A percentile compares a stretch with the other conserved stretches of the same genome.
These are phyloP conservation scores for Alopecurus myosuroides DNA, from an alignment of 176 grass and related monocot genomes.

Conservation along the genomic window DNA sequence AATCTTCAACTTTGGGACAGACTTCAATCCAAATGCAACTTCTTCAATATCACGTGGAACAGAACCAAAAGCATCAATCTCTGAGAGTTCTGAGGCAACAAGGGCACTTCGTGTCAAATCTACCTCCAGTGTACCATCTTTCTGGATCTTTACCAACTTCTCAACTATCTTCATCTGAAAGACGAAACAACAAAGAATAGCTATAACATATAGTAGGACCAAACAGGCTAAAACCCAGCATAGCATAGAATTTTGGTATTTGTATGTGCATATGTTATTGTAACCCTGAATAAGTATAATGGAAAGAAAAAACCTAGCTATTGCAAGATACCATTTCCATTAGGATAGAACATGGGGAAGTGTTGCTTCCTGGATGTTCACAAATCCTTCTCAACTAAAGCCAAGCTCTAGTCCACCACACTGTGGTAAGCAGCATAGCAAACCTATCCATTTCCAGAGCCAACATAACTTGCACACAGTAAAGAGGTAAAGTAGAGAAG, in stretches of 20 bases:
- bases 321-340: not conserved
- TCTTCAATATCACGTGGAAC: constrained; percentile 27
- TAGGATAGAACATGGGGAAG: not conserved
- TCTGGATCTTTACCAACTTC: constrained; percentile 80
- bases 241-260: not conserved
- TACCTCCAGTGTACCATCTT: constrained; percentile 83
- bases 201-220: constrained; percentile 4
- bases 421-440: not conserved
- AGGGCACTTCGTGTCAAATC: constrained; percentile 52
- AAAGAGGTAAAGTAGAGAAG: constrained; percentile 1
- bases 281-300: not conserved
- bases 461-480: not conserved
- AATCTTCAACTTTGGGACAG: constrained; percentile 91
- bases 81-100: constrained; percentile 80
- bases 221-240: not conserved
- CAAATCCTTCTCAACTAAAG: constrained; percentile 15
- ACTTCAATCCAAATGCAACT: constrained; percentile 43
- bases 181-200: constrained; percentile 21
- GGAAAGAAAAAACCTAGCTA: not conserved
- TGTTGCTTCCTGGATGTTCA: not conserved
- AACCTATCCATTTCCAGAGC: not conserved
- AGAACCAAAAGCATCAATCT: constrained; percentile 80
- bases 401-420: not conserved
- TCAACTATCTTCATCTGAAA: constrained; percentile 80
- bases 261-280: not conserved